Evolutionary conservation across 768 basidiomycete genomes (phyloP), one percentile per base, ranked within the genome.

Genomic region (Mycena vitilis): DNA sequence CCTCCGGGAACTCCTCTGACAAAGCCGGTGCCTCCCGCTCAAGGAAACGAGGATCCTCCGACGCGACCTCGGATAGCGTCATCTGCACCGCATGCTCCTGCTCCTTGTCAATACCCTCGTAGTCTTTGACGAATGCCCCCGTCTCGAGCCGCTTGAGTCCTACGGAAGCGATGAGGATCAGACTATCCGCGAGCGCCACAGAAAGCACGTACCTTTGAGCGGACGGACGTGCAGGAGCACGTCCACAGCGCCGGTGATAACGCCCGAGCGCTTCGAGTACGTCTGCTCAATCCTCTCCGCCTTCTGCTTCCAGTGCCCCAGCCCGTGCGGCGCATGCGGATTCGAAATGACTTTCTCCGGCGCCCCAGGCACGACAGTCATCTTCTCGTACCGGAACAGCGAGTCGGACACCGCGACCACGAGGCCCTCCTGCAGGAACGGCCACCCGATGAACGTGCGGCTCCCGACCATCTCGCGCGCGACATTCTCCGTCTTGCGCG

Each of bases 61-160:
- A 94, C 13, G 85, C 83, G 44, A 98, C 94, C 66, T 92, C 85
- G 0, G 88, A 82, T 18, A 99, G 86, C 30, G 89, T 87, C 85
- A 98, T 89, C 79, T 99, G 98, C 4, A 95, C 86, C 4, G 95
- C 95, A 64, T 92, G 91, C 69, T 96, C 95, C 16, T 86, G 83
- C 78, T 97, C 95, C 73, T 93, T 95, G 20, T 95, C 90, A 0
- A 82, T 77, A 0, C 82, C 90, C 73, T 98, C 96, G 75, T 97
- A 98, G 73, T 99, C 96, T 79, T 99, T 99, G 62, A 98, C 89
- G 67, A 99, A 87, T 5, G 97, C 94, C 10, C 98, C 98, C 7
- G 87, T 86, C 69, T 98, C 95, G 37, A 96, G 78, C 15, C 95
- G 90, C 76, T 92, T 96, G 74, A 99, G 80, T n/a, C 97, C 96